phyloP scores from a whole-genome alignment of 352 stramenopile genomes.

The Albugo laibachii region DNA sequence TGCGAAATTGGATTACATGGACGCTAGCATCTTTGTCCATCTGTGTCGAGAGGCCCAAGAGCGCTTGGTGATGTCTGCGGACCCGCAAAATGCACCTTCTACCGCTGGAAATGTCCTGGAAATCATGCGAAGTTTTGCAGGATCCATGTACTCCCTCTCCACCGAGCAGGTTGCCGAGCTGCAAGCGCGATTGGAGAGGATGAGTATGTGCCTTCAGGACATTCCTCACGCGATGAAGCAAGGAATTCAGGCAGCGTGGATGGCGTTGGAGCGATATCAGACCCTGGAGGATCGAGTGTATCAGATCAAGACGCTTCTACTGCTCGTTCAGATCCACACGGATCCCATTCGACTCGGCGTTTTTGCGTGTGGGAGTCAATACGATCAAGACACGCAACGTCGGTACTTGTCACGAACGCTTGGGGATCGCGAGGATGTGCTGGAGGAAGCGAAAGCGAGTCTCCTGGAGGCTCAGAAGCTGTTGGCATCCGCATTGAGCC shows the following conservation, averaged over 20 bases:
- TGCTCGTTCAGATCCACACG: conserved; percentile 39
- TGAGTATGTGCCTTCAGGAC: conserved; percentile 20
- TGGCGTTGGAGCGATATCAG: conserved; percentile 47
- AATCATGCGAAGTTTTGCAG: conserved; percentile 10
- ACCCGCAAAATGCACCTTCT: no score
- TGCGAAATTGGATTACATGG: conserved; percentile 43
- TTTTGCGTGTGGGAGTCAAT: conserved; percentile 42
- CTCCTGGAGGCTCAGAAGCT: conserved; percentile 44
- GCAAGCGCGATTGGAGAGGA: conserved; percentile 25
- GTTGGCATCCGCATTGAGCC: conserved; percentile 29
- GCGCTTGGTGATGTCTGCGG: conserved; percentile 1
- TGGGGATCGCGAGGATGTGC: conserved; percentile 20
- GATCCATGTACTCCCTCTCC: conserved; percentile 43
- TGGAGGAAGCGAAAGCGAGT: conserved; percentile 37
- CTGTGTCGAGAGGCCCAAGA: conserved; percentile 40
- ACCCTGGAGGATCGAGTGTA: conserved; percentile 45
- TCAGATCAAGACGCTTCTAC: conserved; percentile 56
- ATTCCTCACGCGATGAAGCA: conserved; percentile 27
- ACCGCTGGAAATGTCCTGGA: no score
- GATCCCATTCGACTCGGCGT: conserved; percentile 46
- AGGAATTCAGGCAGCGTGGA: conserved; percentile 32
- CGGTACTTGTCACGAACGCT: conserved; percentile 7
- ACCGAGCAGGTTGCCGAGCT: conserved; percentile 34
- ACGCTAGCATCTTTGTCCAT: conserved; percentile 34
- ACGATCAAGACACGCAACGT: conserved; percentile 41